Percentiles rank a stretch among this genome's conserved stretches.
These are phyloP conservation scores for Hemerocallis citrina DNA, from an alignment of 106 monocot genomes.

Conservation along the genomic window DNA sequence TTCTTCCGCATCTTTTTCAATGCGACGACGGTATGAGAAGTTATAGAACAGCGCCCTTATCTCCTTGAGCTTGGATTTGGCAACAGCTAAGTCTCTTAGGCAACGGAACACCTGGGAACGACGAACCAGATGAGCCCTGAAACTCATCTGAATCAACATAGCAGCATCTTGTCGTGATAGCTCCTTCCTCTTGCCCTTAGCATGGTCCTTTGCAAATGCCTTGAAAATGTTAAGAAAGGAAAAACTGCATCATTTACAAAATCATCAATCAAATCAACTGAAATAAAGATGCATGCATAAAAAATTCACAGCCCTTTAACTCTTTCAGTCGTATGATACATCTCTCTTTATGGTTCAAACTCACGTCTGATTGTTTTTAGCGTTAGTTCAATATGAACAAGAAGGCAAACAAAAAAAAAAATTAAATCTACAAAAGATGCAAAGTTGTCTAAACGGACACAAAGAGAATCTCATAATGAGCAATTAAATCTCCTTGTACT, in stretches of 20 bases:
- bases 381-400: too few species aligned
- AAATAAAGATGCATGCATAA: not conserved
- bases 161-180: slow-evolving; percentile 79
- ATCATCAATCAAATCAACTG: not conserved
- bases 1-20: slow-evolving; percentile 65
- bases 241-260: not conserved
- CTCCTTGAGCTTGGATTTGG: slow-evolving; percentile 91
- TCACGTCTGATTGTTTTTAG: too few species aligned
- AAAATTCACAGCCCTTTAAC: not conserved
- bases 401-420: not conserved
- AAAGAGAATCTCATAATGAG: too few species aligned
- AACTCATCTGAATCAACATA: slow-evolving; percentile 65
- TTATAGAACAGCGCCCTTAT: slow-evolving; percentile 76
- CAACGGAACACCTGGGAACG: slow-evolving; percentile 65
- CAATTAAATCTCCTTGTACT: too few species aligned
- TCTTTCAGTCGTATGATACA: slow-evolving; percentile 1
- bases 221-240: slow-evolving; percentile 12
- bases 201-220: slow-evolving; percentile 62
- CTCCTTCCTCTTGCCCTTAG: slow-evolving; percentile 78
- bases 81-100: slow-evolving; percentile 77
- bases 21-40: slow-evolving; percentile 65
- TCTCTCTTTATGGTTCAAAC: too few species aligned
- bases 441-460: not conserved
- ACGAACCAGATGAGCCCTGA: slow-evolving; percentile 54
- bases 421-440: not conserved